phyloP scores from a whole-genome alignment of 78 protist species.

The Dictyostelium citrinum region DNA sequence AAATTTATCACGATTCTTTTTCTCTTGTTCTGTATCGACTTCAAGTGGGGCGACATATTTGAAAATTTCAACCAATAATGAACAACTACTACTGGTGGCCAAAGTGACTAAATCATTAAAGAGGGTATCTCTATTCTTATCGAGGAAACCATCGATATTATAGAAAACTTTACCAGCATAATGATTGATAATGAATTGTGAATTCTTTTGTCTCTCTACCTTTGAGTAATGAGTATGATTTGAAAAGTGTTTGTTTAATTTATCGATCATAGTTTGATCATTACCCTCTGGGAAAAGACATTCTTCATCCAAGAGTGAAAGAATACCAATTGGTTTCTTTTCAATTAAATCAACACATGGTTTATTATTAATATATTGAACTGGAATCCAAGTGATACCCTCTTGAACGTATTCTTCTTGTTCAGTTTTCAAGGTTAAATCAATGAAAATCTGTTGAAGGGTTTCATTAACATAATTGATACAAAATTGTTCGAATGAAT shows the following conservation, averaged over 20 bases:
- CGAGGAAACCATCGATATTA: slow-evolving; percentile 86
- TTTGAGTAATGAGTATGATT: slow-evolving; percentile 35
- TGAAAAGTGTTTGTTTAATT: slow-evolving; percentile 51
- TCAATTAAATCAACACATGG: slow-evolving; percentile 85
- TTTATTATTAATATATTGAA: slow-evolving; percentile 80
- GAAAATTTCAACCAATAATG: slow-evolving; percentile 20
- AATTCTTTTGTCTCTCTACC: slow-evolving; percentile 7
- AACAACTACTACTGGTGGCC: background rate
- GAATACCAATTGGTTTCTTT: slow-evolving; percentile 82
- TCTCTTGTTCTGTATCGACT: slow-evolving; percentile 8
- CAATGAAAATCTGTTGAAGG: slow-evolving; percentile 90
- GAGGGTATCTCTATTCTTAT: slow-evolving; percentile 92
- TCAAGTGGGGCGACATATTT: slow-evolving; percentile 6
- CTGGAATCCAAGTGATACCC: slow-evolving; percentile 76
- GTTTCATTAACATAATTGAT: slow-evolving; percentile 90
- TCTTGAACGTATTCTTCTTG: slow-evolving; percentile 86
- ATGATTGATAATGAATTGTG: slow-evolving; percentile 78
- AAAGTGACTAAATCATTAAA: slow-evolving; percentile 42
- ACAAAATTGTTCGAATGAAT: slow-evolving; percentile 91
- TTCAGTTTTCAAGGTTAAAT: slow-evolving; percentile 88
- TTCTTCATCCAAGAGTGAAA: slow-evolving; percentile 87
- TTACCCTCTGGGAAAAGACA: slow-evolving; percentile 81
- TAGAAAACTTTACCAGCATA: slow-evolving; percentile 88
- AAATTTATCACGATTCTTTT: slow-evolving; percentile 16
- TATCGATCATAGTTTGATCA: slow-evolving; percentile 49